These are phyloP conservation scores for Ophiostoma montium DNA, from an alignment of 2,329 filamentous ascomycete genomes.

Conservation along the genomic window DNA sequence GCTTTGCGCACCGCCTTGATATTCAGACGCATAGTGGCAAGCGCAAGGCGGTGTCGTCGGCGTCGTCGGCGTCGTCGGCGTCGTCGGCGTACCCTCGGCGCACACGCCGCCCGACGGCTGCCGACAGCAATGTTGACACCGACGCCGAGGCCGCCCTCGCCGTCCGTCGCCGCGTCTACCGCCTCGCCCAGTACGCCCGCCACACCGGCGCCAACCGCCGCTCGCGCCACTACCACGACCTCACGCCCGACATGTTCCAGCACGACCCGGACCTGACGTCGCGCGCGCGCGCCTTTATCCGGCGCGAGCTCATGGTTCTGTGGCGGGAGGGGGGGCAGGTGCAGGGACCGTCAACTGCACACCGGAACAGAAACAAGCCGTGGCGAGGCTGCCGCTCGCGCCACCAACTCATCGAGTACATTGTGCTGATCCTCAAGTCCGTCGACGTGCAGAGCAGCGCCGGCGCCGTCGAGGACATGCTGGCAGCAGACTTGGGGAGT, in stretches of 20 bases:
- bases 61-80: constrained; percentile 26
- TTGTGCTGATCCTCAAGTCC: constrained; percentile 28
- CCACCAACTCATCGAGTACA: constrained; percentile 65
- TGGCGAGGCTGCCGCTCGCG: too few species aligned
- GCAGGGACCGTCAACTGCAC: too few species aligned
- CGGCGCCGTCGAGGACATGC: constrained; percentile 65
- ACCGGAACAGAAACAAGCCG: too few species aligned
- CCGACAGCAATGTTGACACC: too few species aligned
- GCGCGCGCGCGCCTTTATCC: constrained; percentile 66
- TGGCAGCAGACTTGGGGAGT: constrained; percentile 55
- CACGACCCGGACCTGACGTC: constrained; percentile 53
- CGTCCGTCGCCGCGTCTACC: constrained; percentile 59
- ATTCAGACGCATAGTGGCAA: not conserved
- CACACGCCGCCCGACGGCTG: too few species aligned
- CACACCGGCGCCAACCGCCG: constrained; percentile 70
- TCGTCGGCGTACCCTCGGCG: too few species aligned
- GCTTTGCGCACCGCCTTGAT: constrained; percentile 44
- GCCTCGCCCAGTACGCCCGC: constrained; percentile 55
- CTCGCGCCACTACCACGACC: constrained; percentile 29
- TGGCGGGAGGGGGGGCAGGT: constrained; percentile 32
- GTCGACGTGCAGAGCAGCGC: constrained; percentile 67
- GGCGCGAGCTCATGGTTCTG: constrained; percentile 75
- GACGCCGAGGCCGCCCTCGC: constrained; percentile 24
- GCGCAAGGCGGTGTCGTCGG: not conserved
- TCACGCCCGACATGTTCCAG: too few species aligned